Base-by-base conservation (phyloP, 164 flowering plant genomes). In the Echeveria elegans region DNA sequence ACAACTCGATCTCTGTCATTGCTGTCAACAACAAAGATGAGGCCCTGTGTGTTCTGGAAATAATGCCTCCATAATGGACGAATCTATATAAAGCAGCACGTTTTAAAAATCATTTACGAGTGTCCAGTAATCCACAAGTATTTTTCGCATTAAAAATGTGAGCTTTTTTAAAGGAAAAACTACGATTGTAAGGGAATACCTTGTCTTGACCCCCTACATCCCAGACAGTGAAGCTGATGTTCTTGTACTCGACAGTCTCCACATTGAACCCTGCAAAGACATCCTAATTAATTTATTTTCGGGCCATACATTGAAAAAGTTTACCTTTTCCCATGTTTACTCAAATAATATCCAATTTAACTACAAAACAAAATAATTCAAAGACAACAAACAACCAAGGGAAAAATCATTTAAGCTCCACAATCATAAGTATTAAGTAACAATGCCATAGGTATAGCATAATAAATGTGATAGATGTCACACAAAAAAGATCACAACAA, bases 191-290 rank as follows among this genome's bases (percentile, higher is more conserved):
- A 14, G 37, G 11, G 15, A 8, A 61, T 31, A 86, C 93, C 86
- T 86, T 88, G 77, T 86, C 90, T 70, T 86, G 88, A 72, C 90
- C 90, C 31, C 93, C 90, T 56, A 86, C 90, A 83, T 88, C 90
- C 90, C 88, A 86, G 5, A 88, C 90, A 18, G 90, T 86, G 77
- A 86, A 86, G 83, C 90, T 84, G 70, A 86, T 82, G 78, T 87
- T 85, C 80, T 87, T 87, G 71, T 85, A 87, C 66, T 87, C 89
- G 47, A 87, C 86, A 37, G 90, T 88, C 76, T 86, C 89, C 69
- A 87, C 86, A 77, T 85, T 83, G 69, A 87, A 87, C 38, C 89
- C 89, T 84, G 81, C 66, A 71, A 76, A 72, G 15, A 21, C 26
- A 43, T 23, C 52, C 59, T 14, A 19, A 36, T 28, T 40, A 31